Base-by-base conservation (phyloP, 495 filamentous ascomycete species). In the Podospora conica region DNA sequence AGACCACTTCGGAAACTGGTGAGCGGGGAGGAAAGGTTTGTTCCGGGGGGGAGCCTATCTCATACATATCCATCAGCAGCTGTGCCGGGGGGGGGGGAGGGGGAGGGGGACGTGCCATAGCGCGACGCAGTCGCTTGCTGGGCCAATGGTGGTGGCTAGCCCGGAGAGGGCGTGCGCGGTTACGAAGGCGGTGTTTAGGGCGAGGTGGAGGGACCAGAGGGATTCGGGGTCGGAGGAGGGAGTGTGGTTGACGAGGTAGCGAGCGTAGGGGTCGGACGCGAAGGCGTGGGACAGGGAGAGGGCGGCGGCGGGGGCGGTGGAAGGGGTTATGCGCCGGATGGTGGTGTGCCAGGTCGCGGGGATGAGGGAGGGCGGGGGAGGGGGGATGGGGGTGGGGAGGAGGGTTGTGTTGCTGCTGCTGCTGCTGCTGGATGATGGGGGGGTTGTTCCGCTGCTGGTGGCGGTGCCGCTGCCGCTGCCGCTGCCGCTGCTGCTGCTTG, bases 211-310 rank as follows among this genome's bases (percentile, higher is more conserved):
- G 68, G 84, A 82, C 86, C 88, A 93, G 72, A 88, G 89, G 72
- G 86, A 75, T 69, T 89, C 83, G 67, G 61, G 58, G 23, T 61
- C 25, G 48, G 57, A 58, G 53, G 22, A n/a, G 3, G 11, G 28
- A 62, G 28, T 65, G 54, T 79, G 85, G 69, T 91, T 84, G 66
- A 86, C 75, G 73, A 91, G 86, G 76, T 93, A 94, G 74, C 82
- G 80, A 54, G 86, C 84, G 53, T 91, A 85, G 33, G 89, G 86
- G 73, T 93, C 90, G 66, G 86, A 82, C 64, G 83, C 86, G 76
- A 94, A 94, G 59, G 91, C 89, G 73, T 91, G 83, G 28, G 90
- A 87, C 62, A 94, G 84, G 67, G 85, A 86, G 18, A 81, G 71
- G 31, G 87, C 87, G 20, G 88, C 90, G 72, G 86, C 82, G 68